Evolutionary conservation across 2,329 filamentous ascomycete species (phyloP).

Genomic region (Arthrinium phaeospermum): DNA sequence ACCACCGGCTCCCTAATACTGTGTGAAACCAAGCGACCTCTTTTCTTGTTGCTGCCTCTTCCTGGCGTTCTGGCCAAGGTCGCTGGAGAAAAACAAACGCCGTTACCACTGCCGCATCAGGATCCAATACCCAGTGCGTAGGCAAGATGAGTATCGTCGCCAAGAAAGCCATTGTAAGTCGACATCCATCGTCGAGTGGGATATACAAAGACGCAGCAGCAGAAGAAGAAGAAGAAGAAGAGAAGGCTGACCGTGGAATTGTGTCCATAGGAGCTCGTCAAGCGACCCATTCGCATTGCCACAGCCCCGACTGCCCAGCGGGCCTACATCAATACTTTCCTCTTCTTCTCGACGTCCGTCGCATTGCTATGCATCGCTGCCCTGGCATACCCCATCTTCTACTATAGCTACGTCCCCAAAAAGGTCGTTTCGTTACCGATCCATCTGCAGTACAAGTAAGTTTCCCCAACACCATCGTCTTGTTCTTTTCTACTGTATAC

Average conservation of each 20-base stretch:
- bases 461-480: conserved; percentile 19
- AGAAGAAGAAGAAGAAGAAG: background rate
- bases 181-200: too few species aligned
- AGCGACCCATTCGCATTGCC: conserved; percentile 41
- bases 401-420: conserved; percentile 62
- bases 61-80: background rate
- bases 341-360: conserved; percentile 50
- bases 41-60: background rate
- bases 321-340: conserved; percentile 51
- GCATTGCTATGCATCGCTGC: conserved; percentile 54
- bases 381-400: conserved; percentile 58
- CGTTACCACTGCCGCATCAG: background rate
- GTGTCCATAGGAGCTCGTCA: conserved; percentile 33
- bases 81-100: background rate
- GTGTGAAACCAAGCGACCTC: background rate
- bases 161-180: background rate
- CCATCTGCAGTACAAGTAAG: conserved; percentile 65
- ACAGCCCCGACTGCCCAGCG: conserved; percentile 60
- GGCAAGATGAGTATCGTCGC: background rate
- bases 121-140: background rate
- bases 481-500: background rate
- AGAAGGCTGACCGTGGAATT: background rate
- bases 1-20: background rate
- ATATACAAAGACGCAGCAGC: conserved; percentile 6
- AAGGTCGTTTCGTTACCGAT: conserved; percentile 58